Evolutionary conservation across 176 grass and related monocot species (phyloP), one percentile per base, ranked within the genome.

Genomic region (Thinopyrum elongatum): DNA sequence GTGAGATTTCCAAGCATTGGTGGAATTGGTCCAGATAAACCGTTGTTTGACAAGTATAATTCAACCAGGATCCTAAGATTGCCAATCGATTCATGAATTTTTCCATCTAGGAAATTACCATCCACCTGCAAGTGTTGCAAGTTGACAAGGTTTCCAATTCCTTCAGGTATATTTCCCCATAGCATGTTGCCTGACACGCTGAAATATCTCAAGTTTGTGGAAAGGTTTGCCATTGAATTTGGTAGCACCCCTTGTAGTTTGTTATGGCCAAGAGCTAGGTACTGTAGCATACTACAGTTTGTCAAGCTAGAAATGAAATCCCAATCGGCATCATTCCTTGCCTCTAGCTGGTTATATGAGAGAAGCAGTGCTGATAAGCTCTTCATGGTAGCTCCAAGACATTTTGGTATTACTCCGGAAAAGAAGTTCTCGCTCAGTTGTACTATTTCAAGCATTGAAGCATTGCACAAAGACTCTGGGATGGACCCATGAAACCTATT

Each of bases 251-350:
- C 78, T 66, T 49, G 17, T 65, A 66, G 78, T 66, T 66, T 44
- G 38, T 80, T 79, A 4, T 1, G 0, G 1, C n/a, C 4, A 1
- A 79, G n/a, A 39, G 0, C 0, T 27, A 79, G 15, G 7, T 0
- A 6, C 8, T 28, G 58, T 4, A 64, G 3, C 77, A 26, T 64
- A 27, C 61, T 80, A 66, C 78, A 66, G 28, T 80, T 80, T 80
- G 78, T 49, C 78, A 80, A n/a, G 64, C 78, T 80, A 47, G 61
- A 66, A n/a, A 80, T 30, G 36, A 80, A 80, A 6, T 6, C 61
- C 78, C 78, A 66, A n/a, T 66, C 78, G 0, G 62, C 62, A 14
- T 31, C 26, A 29, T 66, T 66, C 6, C 78, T 66, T 47, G 78
- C 78, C 65, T 79, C 34, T 64, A 79, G n/a, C 2, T 79, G 77